Conservation (phyloP, 23 red algal genomes). For the Rhodosorus marinus region DNA sequence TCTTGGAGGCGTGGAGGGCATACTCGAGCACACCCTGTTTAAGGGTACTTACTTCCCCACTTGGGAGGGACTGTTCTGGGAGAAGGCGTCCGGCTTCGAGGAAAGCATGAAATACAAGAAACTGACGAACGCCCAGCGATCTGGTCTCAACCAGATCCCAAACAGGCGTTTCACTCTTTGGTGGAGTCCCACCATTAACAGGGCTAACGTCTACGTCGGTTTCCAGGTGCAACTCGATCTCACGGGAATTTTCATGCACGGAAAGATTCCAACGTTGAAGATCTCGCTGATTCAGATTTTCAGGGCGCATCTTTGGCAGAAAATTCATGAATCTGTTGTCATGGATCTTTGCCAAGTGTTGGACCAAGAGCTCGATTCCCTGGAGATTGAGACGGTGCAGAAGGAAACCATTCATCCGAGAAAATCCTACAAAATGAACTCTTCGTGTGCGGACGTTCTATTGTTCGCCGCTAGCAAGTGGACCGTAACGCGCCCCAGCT, state of each 20-base stretch:
- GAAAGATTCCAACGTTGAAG: conserved; percentile 89
- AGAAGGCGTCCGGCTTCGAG: conserved; percentile 86
- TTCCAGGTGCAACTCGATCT: conserved; percentile 98
- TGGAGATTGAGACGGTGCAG: conserved; percentile 67
- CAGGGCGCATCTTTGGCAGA: conserved; percentile 96
- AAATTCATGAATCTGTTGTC: conserved; percentile 89
- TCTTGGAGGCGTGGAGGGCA: conserved; percentile 85
- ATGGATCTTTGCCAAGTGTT: conserved; percentile 86
- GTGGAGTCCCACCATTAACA: conserved; percentile 99
- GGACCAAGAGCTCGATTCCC: conserved; percentile 62
- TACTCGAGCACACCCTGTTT: conserved; percentile 96
- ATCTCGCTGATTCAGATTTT: conserved; percentile 93
- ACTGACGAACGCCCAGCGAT: conserved; percentile 84
- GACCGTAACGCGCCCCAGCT: conserved; percentile 63
- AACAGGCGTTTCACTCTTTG: conserved; percentile 96
- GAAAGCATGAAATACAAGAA: conserved; percentile 82
- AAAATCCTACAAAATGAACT: conserved; percentile 99
- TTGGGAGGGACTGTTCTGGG: conserved; percentile 96
- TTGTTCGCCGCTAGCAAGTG: conserved; percentile 80
- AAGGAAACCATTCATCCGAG: conserved; percentile 96
- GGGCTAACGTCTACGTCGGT: conserved; percentile 88
- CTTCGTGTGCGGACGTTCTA: conserved; percentile 80
- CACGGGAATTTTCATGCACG: conserved; percentile 98
- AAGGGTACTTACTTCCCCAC: conserved; percentile 72
- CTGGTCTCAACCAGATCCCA: conserved; percentile 91